Evolutionary conservation across 129 eudicot species (phyloP), one percentile per base, ranked within the genome.

Genomic region (Flaveria bidentis): DNA sequence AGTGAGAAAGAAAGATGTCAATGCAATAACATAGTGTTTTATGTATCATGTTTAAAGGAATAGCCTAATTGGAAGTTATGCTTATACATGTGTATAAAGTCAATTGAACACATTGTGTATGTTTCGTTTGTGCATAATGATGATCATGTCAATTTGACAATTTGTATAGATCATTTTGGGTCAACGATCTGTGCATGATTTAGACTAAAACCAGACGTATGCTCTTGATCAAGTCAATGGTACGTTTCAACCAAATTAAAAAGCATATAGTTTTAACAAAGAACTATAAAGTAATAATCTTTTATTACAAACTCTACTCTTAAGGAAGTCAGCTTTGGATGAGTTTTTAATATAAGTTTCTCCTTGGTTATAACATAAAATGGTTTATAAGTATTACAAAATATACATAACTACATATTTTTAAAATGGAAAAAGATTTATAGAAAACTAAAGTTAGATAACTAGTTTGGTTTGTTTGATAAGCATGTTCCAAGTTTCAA

Each of bases 151-250:
- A 36, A 36, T 36, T 5, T 36, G 41, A 36, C 67, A 26, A 52
- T 61, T 11, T 61, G 67, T 61, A 25, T 61, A 61, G 15, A 61
- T 61, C 18, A 61, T 25, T 26, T 15, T 63, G 30, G 46, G 46
- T 63, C 69, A 63, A 63, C 46, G 18, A 63, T 63, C 22, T 28
- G 45, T 4, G 4, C 68, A 28, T 28, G 45, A 63, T 63, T 62
- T 63, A 28, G 45, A 26, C 67, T 12, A 28, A 26, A 25, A 52
- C 39, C 18, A 61, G 39, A 30, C 69, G 45, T 63, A 63, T 63
- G 69, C 69, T 30, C 23, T 63, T 63, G 69, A 63, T 63, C 45
- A 63, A 63, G 46, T 63, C 69, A 63, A 63, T 63, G 69, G 18
- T 63, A 30, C 36, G 36, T 63, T 26, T 13, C 14, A 62, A 20